Base-by-base conservation (phyloP, 768 basidiomycete genomes). In the Chiua virens region DNA sequence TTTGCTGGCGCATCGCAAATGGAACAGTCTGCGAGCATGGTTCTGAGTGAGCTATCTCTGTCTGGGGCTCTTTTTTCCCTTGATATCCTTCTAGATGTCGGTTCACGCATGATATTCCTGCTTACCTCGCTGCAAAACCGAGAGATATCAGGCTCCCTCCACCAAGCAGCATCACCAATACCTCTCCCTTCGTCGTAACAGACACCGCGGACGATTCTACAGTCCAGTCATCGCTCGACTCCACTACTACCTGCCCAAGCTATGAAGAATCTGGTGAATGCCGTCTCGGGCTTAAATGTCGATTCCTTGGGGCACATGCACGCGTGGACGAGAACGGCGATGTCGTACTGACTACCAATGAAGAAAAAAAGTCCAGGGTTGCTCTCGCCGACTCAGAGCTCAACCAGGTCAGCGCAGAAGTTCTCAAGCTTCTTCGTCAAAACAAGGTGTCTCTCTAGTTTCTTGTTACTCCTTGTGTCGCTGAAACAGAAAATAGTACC, bases 261-360 rank as follows among this genome's bases (percentile, higher is more conserved):
- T 68, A 67, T 22, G 60, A 65, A 18, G 68, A 68, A 45, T 61
- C 63, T 39, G 61, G 59, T 1, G 63, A 65, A 50, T 68, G 67
- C 49, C 66, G 69, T 37, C 57, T 68, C 15, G 97, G 94, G 11
- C 85, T 89, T 68, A 92, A 93, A 67, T 99, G 97, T 66, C 83
- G 97, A 3, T 97, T 89, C 70, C 79, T 97, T 6, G 86, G 87
- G 13, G 85, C 81, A 4, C 96, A 99, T 67, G 71, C 87, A 11
- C 70, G 63, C 17, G 69, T 71, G 32, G 73, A 77, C 28, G 75
- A 75, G 15, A 69, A 73, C 14, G 83, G 80, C 2, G 55, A 68
- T 3, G 58, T 80, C 15, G 66, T 67, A 22, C 62, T 87, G 1
- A 53, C 77, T 0, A 71, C 71, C 7, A 82, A 92, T 58, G 79